phyloP scores from a whole-genome alignment of 306 rosid genomes.

The Quercus variabilis region DNA sequence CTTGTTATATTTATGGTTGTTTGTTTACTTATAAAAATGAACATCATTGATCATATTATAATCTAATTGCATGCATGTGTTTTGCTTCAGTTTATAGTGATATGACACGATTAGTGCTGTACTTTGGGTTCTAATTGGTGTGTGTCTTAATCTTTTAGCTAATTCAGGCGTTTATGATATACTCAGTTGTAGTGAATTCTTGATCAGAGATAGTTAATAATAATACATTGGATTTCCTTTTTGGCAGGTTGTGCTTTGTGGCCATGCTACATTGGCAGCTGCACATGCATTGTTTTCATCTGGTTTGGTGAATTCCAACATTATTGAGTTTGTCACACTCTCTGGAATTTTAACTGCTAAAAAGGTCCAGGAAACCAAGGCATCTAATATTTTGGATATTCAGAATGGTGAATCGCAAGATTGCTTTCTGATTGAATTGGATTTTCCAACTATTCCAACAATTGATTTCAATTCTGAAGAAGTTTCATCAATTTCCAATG shows the following conservation, averaged over 20 bases:
- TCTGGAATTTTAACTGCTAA: constrained; percentile 61
- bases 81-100: not conserved
- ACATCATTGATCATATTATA: not conserved
- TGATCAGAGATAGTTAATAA: not conserved
- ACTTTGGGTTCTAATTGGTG: not conserved
- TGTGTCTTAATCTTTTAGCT: not conserved
- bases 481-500: constrained; percentile 33
- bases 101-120: not conserved
- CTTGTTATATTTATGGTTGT: not conserved
- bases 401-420: constrained; percentile 21
- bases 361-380: constrained; percentile 18
- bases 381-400: constrained; percentile 9
- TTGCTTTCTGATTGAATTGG: constrained; percentile 39
- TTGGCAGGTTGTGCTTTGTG: constrained; percentile 72
- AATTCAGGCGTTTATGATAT: not conserved
- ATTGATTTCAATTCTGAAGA: constrained; percentile 34
- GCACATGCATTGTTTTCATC: constrained; percentile 50
- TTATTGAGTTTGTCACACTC: constrained; percentile 59
- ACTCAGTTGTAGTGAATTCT: not conserved
- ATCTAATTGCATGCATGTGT: not conserved
- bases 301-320: constrained; percentile 35
- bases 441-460: constrained; percentile 42
- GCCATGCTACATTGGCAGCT: constrained; percentile 84
- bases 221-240: not conserved
- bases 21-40: not conserved